A percentile compares a stretch with the other conserved stretches of the same genome.
phyloP scores from a whole-genome alignment of 495 filamentous ascomycete species.

The Talaromyces proteolyticus region DNA sequence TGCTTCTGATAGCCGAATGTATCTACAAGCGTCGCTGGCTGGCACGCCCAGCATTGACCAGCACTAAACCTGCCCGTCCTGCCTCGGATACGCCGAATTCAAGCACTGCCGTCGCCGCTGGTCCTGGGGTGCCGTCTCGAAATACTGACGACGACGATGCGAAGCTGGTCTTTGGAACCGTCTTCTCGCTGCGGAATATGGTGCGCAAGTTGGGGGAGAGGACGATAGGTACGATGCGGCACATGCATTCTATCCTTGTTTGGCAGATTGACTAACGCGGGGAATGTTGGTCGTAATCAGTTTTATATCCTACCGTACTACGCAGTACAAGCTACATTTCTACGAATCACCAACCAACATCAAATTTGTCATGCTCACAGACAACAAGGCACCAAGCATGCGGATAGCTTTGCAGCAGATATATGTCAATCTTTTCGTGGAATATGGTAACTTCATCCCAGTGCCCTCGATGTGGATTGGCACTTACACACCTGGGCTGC shows the following conservation, averaged over 20 bases:
- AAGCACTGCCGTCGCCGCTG: slow-evolving; percentile 23
- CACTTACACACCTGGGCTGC: neutral
- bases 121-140: slow-evolving; percentile 39
- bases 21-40: slow-evolving; percentile 88
- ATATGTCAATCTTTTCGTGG: slow-evolving; percentile 94
- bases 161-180: slow-evolving; percentile 93
- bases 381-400: slow-evolving; percentile 83
- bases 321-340: slow-evolving; percentile 96
- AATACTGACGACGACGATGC: slow-evolving; percentile 74
- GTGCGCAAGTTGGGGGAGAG: slow-evolving; percentile 87
- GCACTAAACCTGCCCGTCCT: slow-evolving; percentile 29
- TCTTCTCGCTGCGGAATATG: slow-evolving; percentile 96
- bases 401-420: slow-evolving; percentile 94
- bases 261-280: neutral
- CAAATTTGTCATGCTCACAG: slow-evolving; percentile 95
- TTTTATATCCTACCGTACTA: slow-evolving; percentile 85
- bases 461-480: neutral
- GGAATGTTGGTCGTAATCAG: slow-evolving; percentile 28
- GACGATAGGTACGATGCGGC: slow-evolving; percentile 60
- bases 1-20: slow-evolving; percentile 70
- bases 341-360: slow-evolving; percentile 95
- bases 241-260: neutral
- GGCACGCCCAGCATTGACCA: slow-evolving; percentile 37
- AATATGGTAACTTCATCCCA: slow-evolving; percentile 62
- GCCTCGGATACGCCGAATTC: slow-evolving; percentile 21